Percentiles rank a stretch among this genome's conserved stretches.
phyloP scores from a whole-genome alignment of 2,329 filamentous ascomycete species.

The Alternaria angustiovoidea region DNA sequence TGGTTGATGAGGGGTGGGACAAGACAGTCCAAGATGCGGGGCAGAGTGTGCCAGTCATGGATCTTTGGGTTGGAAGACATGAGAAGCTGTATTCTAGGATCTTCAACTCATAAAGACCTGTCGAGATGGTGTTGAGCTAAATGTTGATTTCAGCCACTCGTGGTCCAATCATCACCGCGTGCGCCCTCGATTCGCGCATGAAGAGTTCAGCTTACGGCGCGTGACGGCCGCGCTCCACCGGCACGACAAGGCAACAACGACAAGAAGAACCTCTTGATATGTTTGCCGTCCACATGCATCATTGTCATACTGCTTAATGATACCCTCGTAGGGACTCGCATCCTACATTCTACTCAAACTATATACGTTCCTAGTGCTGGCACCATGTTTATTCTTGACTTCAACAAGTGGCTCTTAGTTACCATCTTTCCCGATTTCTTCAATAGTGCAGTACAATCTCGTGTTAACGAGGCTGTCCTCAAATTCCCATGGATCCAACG shows the following conservation, averaged over 20 bases:
- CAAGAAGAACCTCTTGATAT: not conserved
- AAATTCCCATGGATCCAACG: constrained; percentile 27
- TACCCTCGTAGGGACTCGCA: not conserved
- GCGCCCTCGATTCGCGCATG: constrained; percentile 20
- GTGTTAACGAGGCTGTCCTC: not conserved
- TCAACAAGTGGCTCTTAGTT: constrained; percentile 8
- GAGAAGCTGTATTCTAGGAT: constrained; percentile 85
- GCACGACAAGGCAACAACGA: constrained; percentile 17
- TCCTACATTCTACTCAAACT: not conserved
- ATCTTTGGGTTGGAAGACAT: constrained; percentile 83
- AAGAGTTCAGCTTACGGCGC: constrained; percentile 14
- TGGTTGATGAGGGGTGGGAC: constrained; percentile 68
- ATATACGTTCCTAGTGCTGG: constrained; percentile 1
- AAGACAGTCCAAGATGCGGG: constrained; percentile 71
- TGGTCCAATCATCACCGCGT: constrained; percentile 19
- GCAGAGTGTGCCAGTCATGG: constrained; percentile 78
- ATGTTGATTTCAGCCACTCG: not conserved
- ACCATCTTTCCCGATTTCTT: not conserved
- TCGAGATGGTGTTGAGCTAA: not conserved
- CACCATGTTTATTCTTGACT: constrained; percentile 6
- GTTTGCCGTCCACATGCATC: not conserved
- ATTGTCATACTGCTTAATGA: not conserved
- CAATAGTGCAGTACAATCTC: not conserved
- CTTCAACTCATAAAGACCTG: constrained; percentile 74
- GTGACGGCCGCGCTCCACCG: constrained; percentile 20